These are phyloP conservation scores for Suillus cothurnatus DNA, from an alignment of 768 basidiomycete species.

Conservation along the genomic window DNA sequence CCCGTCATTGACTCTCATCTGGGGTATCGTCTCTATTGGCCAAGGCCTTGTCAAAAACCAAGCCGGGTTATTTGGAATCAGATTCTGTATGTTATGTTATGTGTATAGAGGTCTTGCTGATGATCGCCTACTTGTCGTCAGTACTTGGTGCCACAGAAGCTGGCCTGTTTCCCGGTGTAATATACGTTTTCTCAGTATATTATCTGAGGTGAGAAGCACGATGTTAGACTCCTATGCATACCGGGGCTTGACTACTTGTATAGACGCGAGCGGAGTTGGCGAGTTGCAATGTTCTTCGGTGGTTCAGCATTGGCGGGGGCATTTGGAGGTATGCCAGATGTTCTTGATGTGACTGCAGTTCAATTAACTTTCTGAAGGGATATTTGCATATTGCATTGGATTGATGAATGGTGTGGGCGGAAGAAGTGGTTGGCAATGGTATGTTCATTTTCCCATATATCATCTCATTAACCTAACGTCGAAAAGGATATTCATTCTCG, in stretches of 20 bases:
- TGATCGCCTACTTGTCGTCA: constrained; percentile 19
- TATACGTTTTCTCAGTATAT: constrained; percentile 61
- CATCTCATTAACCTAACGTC: not conserved
- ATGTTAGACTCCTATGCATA: not conserved
- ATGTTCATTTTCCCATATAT: not conserved
- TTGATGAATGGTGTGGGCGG: constrained; percentile 66
- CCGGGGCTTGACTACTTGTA: not conserved
- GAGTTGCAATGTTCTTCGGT: constrained; percentile 65
- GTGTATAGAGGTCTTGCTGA: not conserved
- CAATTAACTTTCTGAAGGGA: constrained; percentile 36
- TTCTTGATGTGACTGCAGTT: not conserved
- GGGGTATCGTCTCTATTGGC: constrained; percentile 57
- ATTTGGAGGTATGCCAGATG: constrained; percentile 50
- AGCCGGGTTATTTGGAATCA: constrained; percentile 54
- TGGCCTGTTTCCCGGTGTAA: constrained; percentile 60
- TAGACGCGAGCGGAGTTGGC: constrained; percentile 59
- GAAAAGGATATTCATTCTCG: constrained; percentile 59
- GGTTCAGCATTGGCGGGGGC: constrained; percentile 65
- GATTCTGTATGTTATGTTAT: constrained; percentile 44
- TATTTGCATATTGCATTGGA: constrained; percentile 59
- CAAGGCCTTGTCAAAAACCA: constrained; percentile 59
- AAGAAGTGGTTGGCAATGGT: constrained; percentile 63
- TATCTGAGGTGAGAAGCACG: constrained; percentile 44
- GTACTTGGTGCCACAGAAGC: constrained; percentile 62
- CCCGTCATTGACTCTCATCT: constrained; percentile 56